Conservation (phyloP, 2,329 filamentous ascomycete species). For the Juglanconis oblonga region DNA sequence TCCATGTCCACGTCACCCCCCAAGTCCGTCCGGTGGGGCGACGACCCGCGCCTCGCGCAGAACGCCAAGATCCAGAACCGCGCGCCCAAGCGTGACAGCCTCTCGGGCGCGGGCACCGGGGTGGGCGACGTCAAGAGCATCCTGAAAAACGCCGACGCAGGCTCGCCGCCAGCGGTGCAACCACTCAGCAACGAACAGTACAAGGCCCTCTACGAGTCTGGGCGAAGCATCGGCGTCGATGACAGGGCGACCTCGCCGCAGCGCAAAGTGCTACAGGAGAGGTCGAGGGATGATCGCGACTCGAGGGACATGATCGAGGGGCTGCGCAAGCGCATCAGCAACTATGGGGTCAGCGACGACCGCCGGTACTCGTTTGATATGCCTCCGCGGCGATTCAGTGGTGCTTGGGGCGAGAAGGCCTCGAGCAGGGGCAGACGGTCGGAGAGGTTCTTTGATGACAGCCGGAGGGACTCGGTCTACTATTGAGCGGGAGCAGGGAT, state of each 20-base stretch:
- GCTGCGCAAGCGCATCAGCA: constrained; percentile 8
- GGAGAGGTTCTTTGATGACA: constrained; percentile 17
- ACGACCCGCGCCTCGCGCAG: constrained; percentile 14
- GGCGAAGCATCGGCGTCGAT: constrained; percentile 9
- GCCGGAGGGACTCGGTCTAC: constrained; percentile 4
- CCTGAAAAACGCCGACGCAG: constrained; percentile 10
- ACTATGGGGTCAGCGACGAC: not conserved
- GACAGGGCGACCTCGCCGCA: constrained; percentile 11
- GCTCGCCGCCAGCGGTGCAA: constrained; percentile 5
- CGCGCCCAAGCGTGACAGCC: constrained; percentile 7
- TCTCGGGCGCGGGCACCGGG: constrained; percentile 13
- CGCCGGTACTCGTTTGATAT: constrained; percentile 14
- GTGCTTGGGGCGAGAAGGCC: constrained; percentile 10
- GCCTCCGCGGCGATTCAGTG: constrained; percentile 13
- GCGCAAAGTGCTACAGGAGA: constrained; percentile 8
- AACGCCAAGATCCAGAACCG: constrained; percentile 14
- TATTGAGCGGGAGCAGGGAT: not conserved
- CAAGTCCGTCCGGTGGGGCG: constrained; percentile 18
- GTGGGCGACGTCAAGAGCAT: constrained; percentile 16
- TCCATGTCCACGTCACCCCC: constrained; percentile 4
- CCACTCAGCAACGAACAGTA: constrained; percentile 10
- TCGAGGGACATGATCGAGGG: constrained; percentile 11
- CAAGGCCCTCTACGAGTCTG: constrained; percentile 14
- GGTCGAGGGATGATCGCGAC: constrained; percentile 5
- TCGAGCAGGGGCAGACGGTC: constrained; percentile 10